These are phyloP conservation scores for Geotrichum europaeum DNA, from an alignment of 1,139 yeast genomes.

Conservation along the genomic window DNA sequence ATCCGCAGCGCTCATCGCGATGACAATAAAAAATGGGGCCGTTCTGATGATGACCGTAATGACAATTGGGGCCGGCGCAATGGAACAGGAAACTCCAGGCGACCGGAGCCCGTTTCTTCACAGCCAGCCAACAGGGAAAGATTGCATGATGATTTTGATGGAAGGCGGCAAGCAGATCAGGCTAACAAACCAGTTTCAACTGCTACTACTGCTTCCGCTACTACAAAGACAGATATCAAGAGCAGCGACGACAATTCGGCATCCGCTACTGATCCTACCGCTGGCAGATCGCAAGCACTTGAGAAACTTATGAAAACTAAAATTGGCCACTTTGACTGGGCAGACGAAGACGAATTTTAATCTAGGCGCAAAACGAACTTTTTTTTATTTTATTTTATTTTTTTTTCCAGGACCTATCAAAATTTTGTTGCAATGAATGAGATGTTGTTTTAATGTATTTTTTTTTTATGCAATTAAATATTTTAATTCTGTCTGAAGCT, in stretches of 20 bases:
- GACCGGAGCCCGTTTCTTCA: background rate
- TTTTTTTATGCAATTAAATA: background rate
- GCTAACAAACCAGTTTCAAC: background rate
- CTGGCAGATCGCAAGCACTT: background rate
- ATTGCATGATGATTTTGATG: background rate
- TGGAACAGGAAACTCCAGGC: background rate
- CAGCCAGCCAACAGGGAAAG: background rate
- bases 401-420: background rate
- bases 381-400: background rate
- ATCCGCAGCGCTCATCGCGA: background rate
- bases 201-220: background rate
- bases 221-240: background rate
- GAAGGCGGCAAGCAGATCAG: background rate
- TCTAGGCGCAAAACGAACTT: background rate
- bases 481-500: background rate
- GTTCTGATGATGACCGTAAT: background rate
- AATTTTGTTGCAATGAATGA: no score
- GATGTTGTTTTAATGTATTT: no score
- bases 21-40: background rate
- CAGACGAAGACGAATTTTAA: slow-evolving; percentile 20
- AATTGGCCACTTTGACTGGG: slow-evolving; percentile 20
- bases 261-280: background rate
- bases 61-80: no score
- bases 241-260: background rate
- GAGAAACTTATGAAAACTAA: slow-evolving; percentile 5